Conservation (phyloP, 441 rosid genomes). For the Codiaeum variegatum region DNA sequence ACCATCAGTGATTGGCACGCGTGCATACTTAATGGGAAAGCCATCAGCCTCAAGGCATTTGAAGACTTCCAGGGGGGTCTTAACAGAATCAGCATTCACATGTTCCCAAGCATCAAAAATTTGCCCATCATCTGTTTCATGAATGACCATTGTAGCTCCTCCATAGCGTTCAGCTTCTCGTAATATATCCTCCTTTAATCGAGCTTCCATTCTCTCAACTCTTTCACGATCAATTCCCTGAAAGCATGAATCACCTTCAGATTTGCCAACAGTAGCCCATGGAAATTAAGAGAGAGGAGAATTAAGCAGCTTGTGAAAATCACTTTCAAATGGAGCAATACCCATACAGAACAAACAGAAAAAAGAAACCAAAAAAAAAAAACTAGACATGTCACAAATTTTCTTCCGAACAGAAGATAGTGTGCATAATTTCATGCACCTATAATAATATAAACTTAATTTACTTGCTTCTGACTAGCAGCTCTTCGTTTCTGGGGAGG, state of each 20-base stretch:
- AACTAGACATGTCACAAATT: not conserved
- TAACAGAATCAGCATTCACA: conserved; percentile 69
- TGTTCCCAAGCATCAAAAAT: conserved; percentile 96
- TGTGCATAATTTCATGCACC: not conserved
- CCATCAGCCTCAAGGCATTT: conserved; percentile 82
- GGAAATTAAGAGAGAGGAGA: conserved; percentile 13
- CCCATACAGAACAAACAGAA: not conserved
- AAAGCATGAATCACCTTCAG: conserved; percentile 24
- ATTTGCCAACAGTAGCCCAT: conserved; percentile 15
- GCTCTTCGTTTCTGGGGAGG: not conserved
- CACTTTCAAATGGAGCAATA: not conserved
- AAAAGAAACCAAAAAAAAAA: no score
- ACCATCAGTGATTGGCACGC: conserved; percentile 98
- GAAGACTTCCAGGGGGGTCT: conserved; percentile 96
- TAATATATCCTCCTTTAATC: conserved; percentile 90
- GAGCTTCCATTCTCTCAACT: conserved; percentile 99
- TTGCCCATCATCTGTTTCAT: conserved; percentile 80
- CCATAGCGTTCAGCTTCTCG: conserved; percentile 85
- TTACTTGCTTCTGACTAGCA: conserved; percentile 3
- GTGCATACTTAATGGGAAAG: conserved; percentile 84
- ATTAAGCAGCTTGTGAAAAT: not conserved
- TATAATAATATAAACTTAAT: not conserved
- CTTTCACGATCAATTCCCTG: conserved; percentile 96
- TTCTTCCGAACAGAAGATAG: not conserved
- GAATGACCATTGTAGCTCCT: conserved; percentile 98